Conservation (phyloP, 1,139 yeast species). For the Debaryomyces psychrophilus region DNA sequence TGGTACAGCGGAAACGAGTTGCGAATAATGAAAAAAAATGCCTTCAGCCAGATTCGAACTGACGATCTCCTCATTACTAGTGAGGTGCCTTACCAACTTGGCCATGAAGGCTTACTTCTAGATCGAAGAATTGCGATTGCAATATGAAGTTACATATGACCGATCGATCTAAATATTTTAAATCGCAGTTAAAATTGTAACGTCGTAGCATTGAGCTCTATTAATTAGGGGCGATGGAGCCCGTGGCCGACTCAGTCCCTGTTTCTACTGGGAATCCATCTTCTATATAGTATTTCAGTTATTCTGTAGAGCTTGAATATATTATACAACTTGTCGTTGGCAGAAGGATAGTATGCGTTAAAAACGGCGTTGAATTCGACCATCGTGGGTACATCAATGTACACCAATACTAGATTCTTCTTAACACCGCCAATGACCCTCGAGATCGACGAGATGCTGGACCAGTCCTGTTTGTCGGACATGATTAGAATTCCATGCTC, state of each 20-base stretch:
- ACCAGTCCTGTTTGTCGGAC: conserved; percentile 50
- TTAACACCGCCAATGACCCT: conserved; percentile 88
- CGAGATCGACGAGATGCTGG: conserved; percentile 65
- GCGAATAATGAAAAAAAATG: conserved; percentile 28
- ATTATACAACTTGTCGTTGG: conserved; percentile 29
- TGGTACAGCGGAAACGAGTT: neutral
- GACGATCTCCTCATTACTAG: conserved; percentile 89
- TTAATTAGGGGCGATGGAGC: conserved; percentile 7
- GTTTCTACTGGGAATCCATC: conserved; percentile 86
- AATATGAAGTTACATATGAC: neutral
- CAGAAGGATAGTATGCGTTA: conserved; percentile 17
- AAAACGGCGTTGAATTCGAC: conserved; percentile 30
- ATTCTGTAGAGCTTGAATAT: conserved; percentile 50
- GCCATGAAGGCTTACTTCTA: conserved; percentile 51
- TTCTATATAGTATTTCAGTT: conserved; percentile 66
- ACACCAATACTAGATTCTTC: conserved; percentile 71
- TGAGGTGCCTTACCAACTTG: conserved; percentile 92
- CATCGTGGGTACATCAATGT: conserved; percentile 57
- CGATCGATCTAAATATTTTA: neutral
- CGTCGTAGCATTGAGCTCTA: neutral
- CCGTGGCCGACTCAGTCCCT: conserved; percentile 66
- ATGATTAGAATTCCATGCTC: conserved; percentile 70
- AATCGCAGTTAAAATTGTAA: neutral
- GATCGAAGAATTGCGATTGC: neutral
- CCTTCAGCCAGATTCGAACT: conserved; percentile 84